Evolutionary conservation across 2,329 filamentous ascomycete genomes (phyloP), one percentile per base, ranked within the genome.

Genomic region (Proliferodiscus dingleyae): DNA sequence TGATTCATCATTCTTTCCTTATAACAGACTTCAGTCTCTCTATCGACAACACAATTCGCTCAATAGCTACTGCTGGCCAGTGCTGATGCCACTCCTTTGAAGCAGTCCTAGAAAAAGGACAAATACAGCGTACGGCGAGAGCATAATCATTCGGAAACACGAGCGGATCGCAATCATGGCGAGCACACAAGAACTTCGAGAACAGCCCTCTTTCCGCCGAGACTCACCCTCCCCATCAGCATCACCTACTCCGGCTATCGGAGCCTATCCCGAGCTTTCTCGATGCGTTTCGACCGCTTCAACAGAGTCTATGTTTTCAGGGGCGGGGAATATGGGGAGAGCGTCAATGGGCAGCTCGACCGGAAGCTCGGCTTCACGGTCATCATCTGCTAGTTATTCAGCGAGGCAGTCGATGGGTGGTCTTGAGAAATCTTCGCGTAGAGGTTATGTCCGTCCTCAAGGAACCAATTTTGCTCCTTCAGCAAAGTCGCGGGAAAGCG

Each of bases 401-500:
- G 70, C 69, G 21, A 67, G 75, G 38, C 67, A 72, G 30, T 77
- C 77, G 1, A 74, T 70, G 8, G 68, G 67, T 18, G 57, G 57
- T 16, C 38, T 54, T 2, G 61, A 60, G 15, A 58, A 51, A 24
- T 52, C 52, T 78, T 70, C 54, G 69, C 43, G 61, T 41, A 53
- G 62, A 29, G 62, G 62, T 9, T 65, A 64, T 52, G 61, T 65
- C 18, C 52, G 61, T 37, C 61, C 62, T 13, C 61, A 65, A 46
- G 62, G 61, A 26, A 65, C 62, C 16, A 60, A 89, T 60, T 98
- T 97, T 65, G 88, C 93, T 21, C 85, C 87, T 49, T 96, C 90
- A 46, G 93, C 93, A 37, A 83, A 82, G 62, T 89, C 89, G 41
- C 78, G 93, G 52, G 91, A 98, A 66, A 96, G 90, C 63, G 93